Conservation (phyloP, 2,329 filamentous ascomycete species). For the Didymella sp. region DNA sequence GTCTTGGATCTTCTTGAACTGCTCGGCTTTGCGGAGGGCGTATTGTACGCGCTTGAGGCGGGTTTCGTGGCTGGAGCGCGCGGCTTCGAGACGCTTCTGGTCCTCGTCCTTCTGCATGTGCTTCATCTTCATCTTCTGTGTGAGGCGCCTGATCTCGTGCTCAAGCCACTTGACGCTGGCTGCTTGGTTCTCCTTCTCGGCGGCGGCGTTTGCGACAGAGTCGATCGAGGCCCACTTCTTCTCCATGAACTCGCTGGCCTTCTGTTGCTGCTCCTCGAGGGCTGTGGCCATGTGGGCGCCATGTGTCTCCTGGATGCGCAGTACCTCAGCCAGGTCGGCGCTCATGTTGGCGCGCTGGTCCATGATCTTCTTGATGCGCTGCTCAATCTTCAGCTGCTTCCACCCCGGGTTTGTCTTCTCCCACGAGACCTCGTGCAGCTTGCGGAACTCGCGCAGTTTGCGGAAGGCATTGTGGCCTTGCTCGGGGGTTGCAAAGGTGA, state of each 20-base stretch:
- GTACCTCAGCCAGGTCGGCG: slow-evolving; percentile 65
- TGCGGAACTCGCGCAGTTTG: slow-evolving; percentile 66
- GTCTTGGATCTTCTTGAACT: slow-evolving; percentile 31
- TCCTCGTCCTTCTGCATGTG: slow-evolving; percentile 36
- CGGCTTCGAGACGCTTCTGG: slow-evolving; percentile 33
- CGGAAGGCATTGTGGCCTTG: slow-evolving; percentile 63
- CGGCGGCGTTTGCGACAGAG: slow-evolving; percentile 27
- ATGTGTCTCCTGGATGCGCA: slow-evolving; percentile 56
- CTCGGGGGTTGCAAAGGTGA: slow-evolving; percentile 60
- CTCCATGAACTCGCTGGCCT: slow-evolving; percentile 24
- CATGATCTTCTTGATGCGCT: slow-evolving; percentile 63
- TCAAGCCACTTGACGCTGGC: slow-evolving; percentile 37
- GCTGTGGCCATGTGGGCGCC: slow-evolving; percentile 31
- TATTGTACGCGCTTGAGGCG: slow-evolving; percentile 34
- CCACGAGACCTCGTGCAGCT: slow-evolving; percentile 64
- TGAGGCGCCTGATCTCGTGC: slow-evolving; percentile 33
- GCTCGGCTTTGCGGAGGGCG: slow-evolving; percentile 34
- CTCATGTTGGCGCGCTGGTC: slow-evolving; percentile 69
- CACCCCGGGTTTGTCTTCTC: slow-evolving; percentile 52
- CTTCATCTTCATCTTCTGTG: slow-evolving; percentile 35
- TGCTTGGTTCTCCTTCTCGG: slow-evolving; percentile 21
- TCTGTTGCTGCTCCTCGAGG: slow-evolving; percentile 26
- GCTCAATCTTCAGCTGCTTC: slow-evolving; percentile 56
- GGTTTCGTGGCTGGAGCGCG: slow-evolving; percentile 32
- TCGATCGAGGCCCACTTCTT: slow-evolving; percentile 38